Evolutionary conservation across 768 basidiomycete genomes (phyloP).

Genomic region (Suillus hirtellus): DNA sequence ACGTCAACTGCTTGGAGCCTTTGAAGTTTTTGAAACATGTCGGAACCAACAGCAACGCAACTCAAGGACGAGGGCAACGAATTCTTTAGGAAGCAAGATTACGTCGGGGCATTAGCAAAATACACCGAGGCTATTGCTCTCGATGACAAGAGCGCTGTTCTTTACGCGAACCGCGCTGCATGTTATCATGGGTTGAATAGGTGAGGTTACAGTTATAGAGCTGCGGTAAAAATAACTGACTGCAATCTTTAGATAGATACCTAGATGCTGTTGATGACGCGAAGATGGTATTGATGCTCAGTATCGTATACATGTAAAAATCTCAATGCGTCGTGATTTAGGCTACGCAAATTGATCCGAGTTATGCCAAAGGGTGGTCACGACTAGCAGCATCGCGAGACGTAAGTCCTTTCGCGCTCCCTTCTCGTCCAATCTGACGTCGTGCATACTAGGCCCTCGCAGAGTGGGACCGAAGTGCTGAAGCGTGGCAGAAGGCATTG

Average conservation of each 20-base stretch:
- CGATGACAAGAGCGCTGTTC: conserved; percentile 39
- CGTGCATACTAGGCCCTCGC: conserved; percentile 13
- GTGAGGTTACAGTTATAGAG: conserved; percentile 19
- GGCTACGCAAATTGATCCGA: conserved; percentile 42
- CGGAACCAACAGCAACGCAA: not conserved
- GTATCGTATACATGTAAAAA: too few relatives aligned
- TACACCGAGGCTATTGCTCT: conserved; percentile 44
- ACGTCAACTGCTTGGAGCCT: not conserved
- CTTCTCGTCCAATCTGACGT: not conserved
- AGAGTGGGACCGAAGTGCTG: conserved; percentile 15
- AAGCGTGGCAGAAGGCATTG: conserved; percentile 31
- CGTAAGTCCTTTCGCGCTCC: conserved; percentile 17
- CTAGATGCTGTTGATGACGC: conserved; percentile 8
- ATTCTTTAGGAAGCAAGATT: conserved; percentile 35
- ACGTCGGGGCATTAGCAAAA: conserved; percentile 37
- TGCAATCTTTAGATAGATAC: conserved; percentile 6
- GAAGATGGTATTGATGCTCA: not conserved
- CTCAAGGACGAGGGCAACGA: conserved; percentile 46
- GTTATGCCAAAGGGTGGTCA: conserved; percentile 44
- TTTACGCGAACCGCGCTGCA: conserved; percentile 48
- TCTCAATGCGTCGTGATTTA: conserved; percentile 5
- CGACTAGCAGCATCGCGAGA: conserved; percentile 37
- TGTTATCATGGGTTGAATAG: conserved; percentile 36
- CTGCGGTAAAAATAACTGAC: not conserved
- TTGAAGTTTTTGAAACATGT: not conserved